Evolutionary conservation across 345 rosid species (phyloP).

Genomic region (Leavenworthia alabamica): DNA sequence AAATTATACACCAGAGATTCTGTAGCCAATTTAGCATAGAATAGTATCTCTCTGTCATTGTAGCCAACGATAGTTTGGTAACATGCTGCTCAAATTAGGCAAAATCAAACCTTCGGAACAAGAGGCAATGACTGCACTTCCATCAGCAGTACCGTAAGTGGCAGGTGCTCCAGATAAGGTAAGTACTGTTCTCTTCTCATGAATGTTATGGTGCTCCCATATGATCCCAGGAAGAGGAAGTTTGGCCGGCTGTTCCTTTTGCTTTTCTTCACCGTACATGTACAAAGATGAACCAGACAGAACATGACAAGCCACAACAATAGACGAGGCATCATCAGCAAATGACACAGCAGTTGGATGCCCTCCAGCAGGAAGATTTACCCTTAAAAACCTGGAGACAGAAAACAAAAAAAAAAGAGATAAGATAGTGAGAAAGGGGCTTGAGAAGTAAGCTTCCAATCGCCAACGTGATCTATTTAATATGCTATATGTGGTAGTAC

Average conservation of each 20-base stretch:
- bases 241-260: slow-evolving; percentile 58
- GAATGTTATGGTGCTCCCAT: slow-evolving; percentile 82
- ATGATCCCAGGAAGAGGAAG: slow-evolving; percentile 79
- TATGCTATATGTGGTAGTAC: slow-evolving; percentile 33
- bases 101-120: slow-evolving; percentile 72
- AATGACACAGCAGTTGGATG: slow-evolving; percentile 74
- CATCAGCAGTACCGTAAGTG: slow-evolving; percentile 81
- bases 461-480: not conserved
- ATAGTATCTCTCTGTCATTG: not conserved
- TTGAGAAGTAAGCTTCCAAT: not conserved
- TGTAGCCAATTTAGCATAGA: too few relatives aligned
- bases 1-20: too few relatives aligned
- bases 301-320: slow-evolving; percentile 65
- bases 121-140: slow-evolving; percentile 72
- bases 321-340: slow-evolving; percentile 68
- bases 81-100: not conserved
- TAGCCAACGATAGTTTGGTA: not conserved
- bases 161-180: slow-evolving; percentile 69
- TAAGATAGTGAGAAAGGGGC: not conserved
- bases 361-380: slow-evolving; percentile 82
- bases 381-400: slow-evolving; percentile 57
- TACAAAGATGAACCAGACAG: slow-evolving; percentile 64
- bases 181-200: slow-evolving; percentile 51
- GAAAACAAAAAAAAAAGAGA: not conserved
- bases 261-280: slow-evolving; percentile 85